These are phyloP conservation scores for Eutrema japonicum DNA, from an alignment of 345 rosid genomes.

Conservation along the genomic window DNA sequence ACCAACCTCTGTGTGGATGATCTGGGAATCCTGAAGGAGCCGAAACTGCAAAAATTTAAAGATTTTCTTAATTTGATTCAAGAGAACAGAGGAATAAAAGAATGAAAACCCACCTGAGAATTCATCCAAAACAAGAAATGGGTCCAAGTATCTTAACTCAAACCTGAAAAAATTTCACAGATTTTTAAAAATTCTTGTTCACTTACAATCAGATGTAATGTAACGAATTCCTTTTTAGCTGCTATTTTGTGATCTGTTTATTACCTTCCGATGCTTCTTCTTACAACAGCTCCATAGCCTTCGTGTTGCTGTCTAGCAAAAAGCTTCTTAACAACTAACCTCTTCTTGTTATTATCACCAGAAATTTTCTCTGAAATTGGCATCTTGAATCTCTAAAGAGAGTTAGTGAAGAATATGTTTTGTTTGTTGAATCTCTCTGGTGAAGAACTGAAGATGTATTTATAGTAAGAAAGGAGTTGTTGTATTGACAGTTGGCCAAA, in stretches of 20 bases:
- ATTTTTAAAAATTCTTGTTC: not conserved
- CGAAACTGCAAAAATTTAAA: conserved; percentile 53
- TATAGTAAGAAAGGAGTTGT: conserved; percentile 38
- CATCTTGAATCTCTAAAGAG: conserved; percentile 39
- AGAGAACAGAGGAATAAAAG: conserved; percentile 1
- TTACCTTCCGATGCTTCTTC: conserved; percentile 96
- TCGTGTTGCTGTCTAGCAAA: conserved; percentile 88
- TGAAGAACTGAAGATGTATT: conserved; percentile 12
- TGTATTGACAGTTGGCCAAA: conserved; percentile 45
- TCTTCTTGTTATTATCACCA: conserved; percentile 46
- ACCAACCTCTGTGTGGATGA: conserved; percentile 89
- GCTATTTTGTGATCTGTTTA: not conserved
- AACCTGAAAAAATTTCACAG: conserved; percentile 51
- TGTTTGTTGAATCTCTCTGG: not conserved
- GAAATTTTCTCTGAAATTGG: conserved; percentile 39
- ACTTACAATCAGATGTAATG: not conserved
- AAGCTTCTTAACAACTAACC: conserved; percentile 70
- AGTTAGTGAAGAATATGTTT: conserved; percentile 21
- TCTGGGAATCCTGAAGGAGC: conserved; percentile 94
- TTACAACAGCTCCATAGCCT: conserved; percentile 85
- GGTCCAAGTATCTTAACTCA: conserved; percentile 85
- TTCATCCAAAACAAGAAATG: conserved; percentile 83
- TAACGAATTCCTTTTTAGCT: not conserved
- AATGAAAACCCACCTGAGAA: conserved; percentile 64
- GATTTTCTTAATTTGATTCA: not conserved